Evolutionary conservation across 176 grass and related monocot species (phyloP), one percentile per base, ranked within the genome.

Genomic region (Echinochloa phyllopogon): DNA sequence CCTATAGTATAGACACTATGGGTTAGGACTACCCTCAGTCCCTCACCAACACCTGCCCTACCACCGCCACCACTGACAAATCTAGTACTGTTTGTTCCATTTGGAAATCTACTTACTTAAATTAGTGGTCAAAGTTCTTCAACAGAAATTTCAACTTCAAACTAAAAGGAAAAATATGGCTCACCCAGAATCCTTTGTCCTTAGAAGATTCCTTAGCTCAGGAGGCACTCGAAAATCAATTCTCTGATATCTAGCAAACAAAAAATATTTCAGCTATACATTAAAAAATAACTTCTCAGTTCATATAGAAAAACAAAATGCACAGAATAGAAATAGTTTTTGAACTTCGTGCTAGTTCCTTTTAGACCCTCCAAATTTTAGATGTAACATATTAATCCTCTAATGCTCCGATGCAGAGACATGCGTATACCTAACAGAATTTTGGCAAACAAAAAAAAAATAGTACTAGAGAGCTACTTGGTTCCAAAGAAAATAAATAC

Each of bases 191-290:
- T 81, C 69, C 45, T 83, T 67, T 85, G 79, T 88, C 56, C 15
- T 78, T 49, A 39, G 83, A 77, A 76, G 55, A 87, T 86, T 86
- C 81, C 96, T 93, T 76, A 98, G 85, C 83, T 95, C 87, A 60
- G 40, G 85, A 11, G 93, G 96, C 87, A 98, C 86, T 50, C 93
- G 89, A 56, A 94, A 98, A 90, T 98, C 96, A 78, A 95, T 89
- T 83, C 83, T 94, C 85, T 98, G 93, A 82, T 85, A 98, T 85
- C 95, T 98, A 91, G 62, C 61, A 88, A 77, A 84, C 56, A 61
- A 84, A 77, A 29, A 52, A 80, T 29, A 41, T 77, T 21, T 59
- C 27, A 70, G 23, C 6, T 43, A 64, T 65, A 63, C 16, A 23
- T 7, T 62, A 29, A 62, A 77, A 42, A 14, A 10, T 44, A 77